Evolutionary conservation across 1,284 basidiomycete species (phyloP), one percentile per base, ranked within the genome.

Genomic region (Fomes fomentarius): DNA sequence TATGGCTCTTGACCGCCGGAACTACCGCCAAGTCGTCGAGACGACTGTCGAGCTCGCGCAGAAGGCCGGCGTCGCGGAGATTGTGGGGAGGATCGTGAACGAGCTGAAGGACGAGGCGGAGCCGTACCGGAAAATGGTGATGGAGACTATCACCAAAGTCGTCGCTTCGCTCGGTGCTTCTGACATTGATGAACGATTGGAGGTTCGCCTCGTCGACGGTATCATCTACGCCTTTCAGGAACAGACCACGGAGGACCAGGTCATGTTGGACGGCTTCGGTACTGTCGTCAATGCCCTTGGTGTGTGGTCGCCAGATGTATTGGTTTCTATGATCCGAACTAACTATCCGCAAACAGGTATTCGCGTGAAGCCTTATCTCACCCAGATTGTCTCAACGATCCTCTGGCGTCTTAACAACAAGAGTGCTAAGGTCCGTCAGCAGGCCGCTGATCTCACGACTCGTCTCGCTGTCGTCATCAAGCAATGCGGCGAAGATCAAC

Each of bases 201-300:
- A 99, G 74, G 86, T 96, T 12, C 84, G 93, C 53, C 84, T 99
- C 12, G 92, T 99, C 30, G 97, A 99, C 68, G 96, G 97, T 43
- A 96, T 99, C 73, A 99, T 99, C 74, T 98, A 96, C 70, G 91
- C 97, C 6, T 99, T 99, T 91, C 96, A 99, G 73, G 96, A 99
- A 76, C 97, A 99, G 75, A 98, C 96, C 0, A 91, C 95, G 2
- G 97, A 99, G 71, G 97, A 99, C 70, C 93, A 95, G 65, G 94
- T 99, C 70, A 99, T 99, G 96, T 79, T 99, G 54, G 96, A 99
- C 61, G 96, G 97, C 22, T 98, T 99, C 61, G 96, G 95, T 26
- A 96, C 94, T 0, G 94, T 99, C 43, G 94, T 99, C 62, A 96
- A 96, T 60, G 95, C 96, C 11, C 86, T 99, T 8, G 85, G 81